Evolutionary conservation across 176 grass and related monocot genomes (phyloP), one percentile per base, ranked within the genome.

Genomic region (Rhynchospora pubera): DNA sequence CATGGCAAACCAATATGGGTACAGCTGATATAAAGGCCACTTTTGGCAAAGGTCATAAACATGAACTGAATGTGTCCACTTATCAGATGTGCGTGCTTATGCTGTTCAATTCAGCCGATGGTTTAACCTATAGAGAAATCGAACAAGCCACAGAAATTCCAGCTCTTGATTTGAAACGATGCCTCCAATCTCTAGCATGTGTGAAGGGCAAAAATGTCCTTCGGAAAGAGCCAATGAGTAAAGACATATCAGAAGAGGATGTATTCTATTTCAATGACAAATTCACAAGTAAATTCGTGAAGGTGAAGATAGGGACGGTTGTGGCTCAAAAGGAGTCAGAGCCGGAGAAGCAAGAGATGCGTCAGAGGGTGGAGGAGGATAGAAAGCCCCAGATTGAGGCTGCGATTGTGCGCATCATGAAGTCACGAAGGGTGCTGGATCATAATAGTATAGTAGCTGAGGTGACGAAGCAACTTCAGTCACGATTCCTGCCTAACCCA

Each of bases 1-100:
- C 94, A 47, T 97, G 94, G 94, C 94, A 97, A 85, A 94, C 94
- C 87, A 97, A 94, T 82, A 97, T 97, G 94, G 94, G 94, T 69
- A 94, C 90, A 59, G 94, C 94, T 66, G 94, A 97, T 72, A 92
- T 97, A 84, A 97, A 97, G 82, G 92, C 94, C 55, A 91, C 90
- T 12, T 97, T 97, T 81, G 88, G 92, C 43, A 92, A 92, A 87
- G 78, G 92, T 47, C 92, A 94, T 79, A 97, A 97, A 84, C 94
- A 97, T 76, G 94, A 97, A 80, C 73, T 97, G 48, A 97, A 97
- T 85, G 92, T 97, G 65, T 97, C 94, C n/a, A 97, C 94, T 72
- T 97, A 97, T 70, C 94, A 97, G 86, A 97, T 97, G 92, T 97
- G 94, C 81, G 87, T 94, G 50, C 91, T 97, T 21, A 94, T 97